Evolutionary conservation across 2,329 filamentous ascomycete species (phyloP).

Genomic region (Cercospora berteroae): DNA sequence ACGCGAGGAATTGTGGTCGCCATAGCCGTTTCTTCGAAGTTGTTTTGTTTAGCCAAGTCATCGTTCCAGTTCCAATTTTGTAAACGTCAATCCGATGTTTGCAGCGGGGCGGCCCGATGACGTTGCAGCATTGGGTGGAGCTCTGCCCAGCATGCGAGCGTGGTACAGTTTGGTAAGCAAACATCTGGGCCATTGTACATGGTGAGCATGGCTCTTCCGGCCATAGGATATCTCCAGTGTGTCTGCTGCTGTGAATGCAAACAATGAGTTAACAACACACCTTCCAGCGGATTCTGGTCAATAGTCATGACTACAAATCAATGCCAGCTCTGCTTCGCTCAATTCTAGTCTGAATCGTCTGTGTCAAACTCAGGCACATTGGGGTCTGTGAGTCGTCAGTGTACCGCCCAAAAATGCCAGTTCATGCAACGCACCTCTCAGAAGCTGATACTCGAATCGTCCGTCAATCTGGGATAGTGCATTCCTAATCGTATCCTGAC

Average conservation of each 20-base stretch:
- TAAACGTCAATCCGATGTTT: conserved; percentile 12
- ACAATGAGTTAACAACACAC: neutral
- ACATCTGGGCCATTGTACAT: neutral
- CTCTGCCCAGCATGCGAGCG: neutral
- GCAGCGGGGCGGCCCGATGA: conserved; percentile 13
- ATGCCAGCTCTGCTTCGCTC: neutral
- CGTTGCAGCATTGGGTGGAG: conserved; percentile 2
- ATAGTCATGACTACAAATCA: neutral
- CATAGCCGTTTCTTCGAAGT: conserved; percentile 1
- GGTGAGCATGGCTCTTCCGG: neutral
- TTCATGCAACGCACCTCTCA: conserved; percentile 39
- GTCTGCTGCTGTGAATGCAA: neutral
- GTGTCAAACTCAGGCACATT: conserved; percentile 46
- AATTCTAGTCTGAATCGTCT: conserved; percentile 45
- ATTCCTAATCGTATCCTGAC: conserved; percentile 41
- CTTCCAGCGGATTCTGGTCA: neutral
- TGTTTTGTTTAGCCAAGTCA: conserved; percentile 8
- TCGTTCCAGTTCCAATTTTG: neutral
- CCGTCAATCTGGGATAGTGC: conserved; percentile 45
- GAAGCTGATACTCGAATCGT: conserved; percentile 45
- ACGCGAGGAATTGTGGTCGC: conserved; percentile 51
- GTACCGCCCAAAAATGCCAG: neutral
- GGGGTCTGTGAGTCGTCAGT: conserved; percentile 39
- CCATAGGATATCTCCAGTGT: neutral
- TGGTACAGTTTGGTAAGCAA: neutral